These are phyloP conservation scores for Fusarium brevicatenulatum DNA, from an alignment of 2,329 filamentous ascomycete species.

Conservation along the genomic window DNA sequence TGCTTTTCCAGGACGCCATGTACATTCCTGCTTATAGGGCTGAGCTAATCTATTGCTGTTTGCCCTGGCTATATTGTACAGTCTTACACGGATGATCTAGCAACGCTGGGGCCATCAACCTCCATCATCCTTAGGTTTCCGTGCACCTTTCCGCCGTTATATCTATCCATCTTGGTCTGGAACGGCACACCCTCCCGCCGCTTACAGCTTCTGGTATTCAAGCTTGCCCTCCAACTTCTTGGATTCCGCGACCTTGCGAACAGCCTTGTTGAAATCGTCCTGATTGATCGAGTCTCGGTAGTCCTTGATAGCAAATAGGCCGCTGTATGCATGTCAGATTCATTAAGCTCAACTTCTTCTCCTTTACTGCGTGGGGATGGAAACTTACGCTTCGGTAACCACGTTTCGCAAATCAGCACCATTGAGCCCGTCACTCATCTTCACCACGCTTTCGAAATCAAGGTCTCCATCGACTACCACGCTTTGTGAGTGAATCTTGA, in stretches of 20 bases:
- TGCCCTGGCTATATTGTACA: slow-evolving; percentile 45
- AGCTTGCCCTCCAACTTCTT: slow-evolving; percentile 99
- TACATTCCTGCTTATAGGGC: slow-evolving; percentile 42
- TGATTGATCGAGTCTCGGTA: slow-evolving; percentile 96
- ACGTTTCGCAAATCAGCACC: slow-evolving; percentile 97
- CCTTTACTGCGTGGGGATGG: neutral
- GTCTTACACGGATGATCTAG: slow-evolving; percentile 41
- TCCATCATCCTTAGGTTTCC: slow-evolving; percentile 19
- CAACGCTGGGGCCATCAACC: slow-evolving; percentile 27
- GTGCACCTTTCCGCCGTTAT: slow-evolving; percentile 19
- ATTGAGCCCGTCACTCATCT: slow-evolving; percentile 99
- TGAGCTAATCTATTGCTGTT: slow-evolving; percentile 36
- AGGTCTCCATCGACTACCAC: slow-evolving; percentile 94
- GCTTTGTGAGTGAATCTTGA: slow-evolving; percentile 93
- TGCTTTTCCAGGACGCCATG: slow-evolving; percentile 39
- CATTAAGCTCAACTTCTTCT: neutral
- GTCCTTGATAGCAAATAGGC: slow-evolving; percentile 97
- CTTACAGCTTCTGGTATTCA: slow-evolving; percentile 93
- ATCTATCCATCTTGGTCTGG: slow-evolving; percentile 23
- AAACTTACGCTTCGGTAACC: slow-evolving; percentile 95
- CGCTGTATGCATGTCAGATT: slow-evolving; percentile 63
- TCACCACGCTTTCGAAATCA: slow-evolving; percentile 98
- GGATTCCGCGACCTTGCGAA: slow-evolving; percentile 94
- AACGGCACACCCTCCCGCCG: slow-evolving; percentile 6
- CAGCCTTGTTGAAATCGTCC: slow-evolving; percentile 99